These are phyloP conservation scores for Thielaviopsis populi DNA, from an alignment of 2,329 filamentous ascomycete genomes.

Conservation along the genomic window DNA sequence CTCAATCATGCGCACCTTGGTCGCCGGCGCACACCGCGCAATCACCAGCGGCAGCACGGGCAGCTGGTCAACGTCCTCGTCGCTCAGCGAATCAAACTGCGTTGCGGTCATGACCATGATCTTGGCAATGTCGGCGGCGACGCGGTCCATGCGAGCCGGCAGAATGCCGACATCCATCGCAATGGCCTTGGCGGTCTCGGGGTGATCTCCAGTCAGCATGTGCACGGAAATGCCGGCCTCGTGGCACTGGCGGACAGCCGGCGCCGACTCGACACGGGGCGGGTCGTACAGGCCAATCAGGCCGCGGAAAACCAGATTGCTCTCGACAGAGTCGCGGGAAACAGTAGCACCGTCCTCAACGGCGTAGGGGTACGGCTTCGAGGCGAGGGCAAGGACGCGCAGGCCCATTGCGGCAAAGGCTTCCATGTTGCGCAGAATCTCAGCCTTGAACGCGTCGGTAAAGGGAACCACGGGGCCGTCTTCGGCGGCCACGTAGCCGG, in stretches of 20 bases:
- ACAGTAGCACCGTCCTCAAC: slow-evolving; percentile 30
- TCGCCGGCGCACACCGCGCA: slow-evolving; percentile 52
- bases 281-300: slow-evolving; percentile 58
- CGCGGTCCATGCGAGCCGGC: slow-evolving; percentile 31
- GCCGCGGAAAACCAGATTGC: slow-evolving; percentile 47
- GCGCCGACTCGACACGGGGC: slow-evolving; percentile 50
- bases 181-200: slow-evolving; percentile 47
- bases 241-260: slow-evolving; percentile 43
- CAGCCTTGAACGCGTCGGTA: slow-evolving; percentile 35
- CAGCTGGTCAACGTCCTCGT: slow-evolving; percentile 48
- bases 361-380: slow-evolving; percentile 26
- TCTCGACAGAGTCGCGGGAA: slow-evolving; percentile 41
- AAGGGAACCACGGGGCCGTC: slow-evolving; percentile 26
- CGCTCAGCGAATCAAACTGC: slow-evolving; percentile 47
- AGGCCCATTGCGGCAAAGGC: slow-evolving; percentile 46
- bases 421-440: slow-evolving; percentile 50
- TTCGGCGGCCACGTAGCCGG: slow-evolving; percentile 28
- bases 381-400: slow-evolving; percentile 51
- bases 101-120: slow-evolving; percentile 49
- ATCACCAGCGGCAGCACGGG: slow-evolving; percentile 53
- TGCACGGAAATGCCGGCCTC: slow-evolving; percentile 49
- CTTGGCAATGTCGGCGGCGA: slow-evolving; percentile 38
- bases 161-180: slow-evolving; percentile 48
- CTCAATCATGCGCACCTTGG: slow-evolving; percentile 62
- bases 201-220: slow-evolving; percentile 55